Base-by-base conservation (phyloP, 225 moss, liverwort and hornwort genomes). In the Lunularia cruciata region DNA sequence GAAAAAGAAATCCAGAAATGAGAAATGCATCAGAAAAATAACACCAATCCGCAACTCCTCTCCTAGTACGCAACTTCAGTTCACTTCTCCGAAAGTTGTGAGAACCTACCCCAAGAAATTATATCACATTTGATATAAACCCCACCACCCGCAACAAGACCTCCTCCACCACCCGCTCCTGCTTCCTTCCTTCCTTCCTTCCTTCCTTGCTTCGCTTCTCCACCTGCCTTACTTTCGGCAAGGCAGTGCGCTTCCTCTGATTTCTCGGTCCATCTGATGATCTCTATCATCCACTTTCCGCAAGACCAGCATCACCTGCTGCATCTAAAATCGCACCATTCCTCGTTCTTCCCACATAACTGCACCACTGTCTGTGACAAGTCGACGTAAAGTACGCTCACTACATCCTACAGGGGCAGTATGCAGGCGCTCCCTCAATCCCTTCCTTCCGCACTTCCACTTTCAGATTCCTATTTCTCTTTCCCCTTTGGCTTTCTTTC, bases 71-170 rank as follows among this genome's bases (percentile, higher is more conserved):
- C 42, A 63, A 42, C 27, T 60, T 35, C 19, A 60, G 9, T n/a
- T 36, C 35, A 60, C 20, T 12, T 35, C 45, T 42, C 4, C 14
- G 7, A 63, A 30, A 43, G 63, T 63, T 42, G 23, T 63, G 42
- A 45, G 23, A 22, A 63, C 63, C 63, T 63, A 63, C 63, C 63
- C 63, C 38, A 43, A 63, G 60, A 60, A 60, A 19, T n/a, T 60
- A 37, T 42, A 42, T 63, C 26, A 63, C 63, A 45, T 63, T 45
- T 39, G 63, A 42, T 35, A 63, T 16, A 25, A 43, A 63, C 42
- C 63, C 63, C 63, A 63, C 63, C 63, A 63, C 42, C 63, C 13
- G 3, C 40, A 20, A 26, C 14, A 42, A n/a, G 25, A 13, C 13
- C 3, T 22, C 57, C 23, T 60, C 36, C 34, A 35, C 33, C 32